Base-by-base conservation (phyloP, 2,329 filamentous ascomycete genomes). In the Sporothrix dimorphospora region DNA sequence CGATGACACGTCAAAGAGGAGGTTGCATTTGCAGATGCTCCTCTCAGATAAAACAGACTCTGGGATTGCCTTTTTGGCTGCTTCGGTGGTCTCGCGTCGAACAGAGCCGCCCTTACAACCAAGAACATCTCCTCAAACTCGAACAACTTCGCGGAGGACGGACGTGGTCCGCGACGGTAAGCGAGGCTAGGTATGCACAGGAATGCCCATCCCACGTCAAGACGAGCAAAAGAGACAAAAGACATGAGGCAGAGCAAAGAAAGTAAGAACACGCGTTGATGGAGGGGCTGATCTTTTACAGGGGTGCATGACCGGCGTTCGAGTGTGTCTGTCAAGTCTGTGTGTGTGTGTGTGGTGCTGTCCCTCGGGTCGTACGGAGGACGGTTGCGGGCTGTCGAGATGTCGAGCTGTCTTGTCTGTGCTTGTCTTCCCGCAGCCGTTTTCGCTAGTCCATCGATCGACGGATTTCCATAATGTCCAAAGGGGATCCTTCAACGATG, bases 241-340 rank as follows among this genome's bases (percentile, higher is more conserved):
- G 51, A 42, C 12, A 42, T 53, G 49, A 53, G 24, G 14, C 4
- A 9, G 55, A 59, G 53, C 57, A 38, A 42, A 40, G 12, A 16
- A 21, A 65, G 59, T 45, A 45, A 65, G 59, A 45, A 63, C 24
- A 27, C 55, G 40, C 69, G 42, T 71, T 71, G 42, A 42, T 69
- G 66, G 66, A 69, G 66, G 66, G 66, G 66, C 2, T 21, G 66
- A 69, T 69, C 66, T 7, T 55, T 21, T 30, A 21, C 45, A 67
- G 42, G 63, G 63, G 63, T 42, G 21, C 59, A 38, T 67, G 42
- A n/a, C 63, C 40, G 24, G 63, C 42, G 42, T 34, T 47, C 16
- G 34, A 21, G 57, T 42, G 40, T 42, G 40, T 34, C 40, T 42
- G 40, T 9, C n/a, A n/a, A n/a, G 40, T 42, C 40, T 42, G 40